Evolutionary conservation across 2,329 filamentous ascomycete species (phyloP).

Genomic region (Aspergillus amoenus): DNA sequence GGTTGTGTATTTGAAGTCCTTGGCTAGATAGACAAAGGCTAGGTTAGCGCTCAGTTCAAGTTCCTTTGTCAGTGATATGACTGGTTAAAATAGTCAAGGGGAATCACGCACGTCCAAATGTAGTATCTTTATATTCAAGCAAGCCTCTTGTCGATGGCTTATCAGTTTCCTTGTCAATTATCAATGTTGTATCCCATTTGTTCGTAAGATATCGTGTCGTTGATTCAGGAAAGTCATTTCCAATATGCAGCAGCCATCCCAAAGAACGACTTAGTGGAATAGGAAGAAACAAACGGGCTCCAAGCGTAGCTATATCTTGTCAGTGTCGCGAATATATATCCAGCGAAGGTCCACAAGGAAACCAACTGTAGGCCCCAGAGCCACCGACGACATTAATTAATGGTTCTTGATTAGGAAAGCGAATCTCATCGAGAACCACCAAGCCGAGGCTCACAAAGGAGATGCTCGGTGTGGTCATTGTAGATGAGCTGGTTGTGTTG

Average conservation of each 20-base stretch:
- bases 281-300: slow-evolving; percentile 27
- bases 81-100: neutral
- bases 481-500: neutral
- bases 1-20: slow-evolving; percentile 24
- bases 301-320: slow-evolving; percentile 21
- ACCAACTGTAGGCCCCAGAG: slow-evolving; percentile 31
- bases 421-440: slow-evolving; percentile 38
- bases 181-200: slow-evolving; percentile 19
- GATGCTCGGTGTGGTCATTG: slow-evolving; percentile 2
- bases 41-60: no score
- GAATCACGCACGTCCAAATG: slow-evolving; percentile 27
- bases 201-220: slow-evolving; percentile 10
- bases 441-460: slow-evolving; percentile 35
- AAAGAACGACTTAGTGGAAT: slow-evolving; percentile 15
- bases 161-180: slow-evolving; percentile 9
- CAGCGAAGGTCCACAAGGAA: neutral
- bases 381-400: slow-evolving; percentile 32
- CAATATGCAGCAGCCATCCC: slow-evolving; percentile 25
- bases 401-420: slow-evolving; percentile 22
- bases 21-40: slow-evolving; percentile 12
- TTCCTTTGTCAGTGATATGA: no score
- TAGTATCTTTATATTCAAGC: slow-evolving; percentile 28
- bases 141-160: slow-evolving; percentile 24
- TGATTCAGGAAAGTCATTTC: slow-evolving; percentile 24
- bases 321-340: neutral